phyloP scores from a whole-genome alignment of 805 yeast genomes.

The Schizosaccharomyces lindneri region DNA sequence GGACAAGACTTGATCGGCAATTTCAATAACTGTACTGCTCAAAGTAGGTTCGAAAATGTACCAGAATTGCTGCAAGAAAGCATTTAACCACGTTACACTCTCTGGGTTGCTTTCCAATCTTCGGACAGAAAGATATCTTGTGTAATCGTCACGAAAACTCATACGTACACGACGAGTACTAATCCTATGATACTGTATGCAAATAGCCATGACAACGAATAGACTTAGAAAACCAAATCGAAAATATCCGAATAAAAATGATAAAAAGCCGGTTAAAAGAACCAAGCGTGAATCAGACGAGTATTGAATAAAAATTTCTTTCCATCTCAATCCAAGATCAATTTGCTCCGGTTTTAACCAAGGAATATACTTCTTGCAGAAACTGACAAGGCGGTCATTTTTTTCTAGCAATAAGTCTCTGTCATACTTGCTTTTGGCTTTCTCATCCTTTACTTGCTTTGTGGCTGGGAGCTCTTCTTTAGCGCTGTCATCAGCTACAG shows the following conservation, averaged over 20 bases:
- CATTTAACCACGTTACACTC: constrained; percentile 86
- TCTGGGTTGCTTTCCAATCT: constrained; percentile 74
- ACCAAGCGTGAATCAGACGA: constrained; percentile 65
- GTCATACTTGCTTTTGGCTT: neutral
- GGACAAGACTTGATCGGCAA: constrained; percentile 63
- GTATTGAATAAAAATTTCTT: constrained; percentile 73
- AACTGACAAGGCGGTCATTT: neutral
- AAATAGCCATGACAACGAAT: constrained; percentile 39
- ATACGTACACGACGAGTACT: constrained; percentile 61
- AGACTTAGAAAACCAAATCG: constrained; percentile 59
- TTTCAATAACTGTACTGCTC: constrained; percentile 62
- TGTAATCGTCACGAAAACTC: constrained; percentile 49
- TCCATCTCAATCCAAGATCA: constrained; percentile 54
- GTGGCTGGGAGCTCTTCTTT: neutral
- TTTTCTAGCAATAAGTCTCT: neutral
- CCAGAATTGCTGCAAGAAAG: constrained; percentile 81
- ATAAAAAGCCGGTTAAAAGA: constrained; percentile 38
- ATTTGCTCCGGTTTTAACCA: constrained; percentile 10
- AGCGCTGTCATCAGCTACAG: neutral
- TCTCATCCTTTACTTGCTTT: neutral
- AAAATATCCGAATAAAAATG: constrained; percentile 60
- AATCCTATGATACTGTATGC: constrained; percentile 53
- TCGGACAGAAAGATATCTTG: constrained; percentile 60
- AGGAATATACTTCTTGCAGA: neutral
- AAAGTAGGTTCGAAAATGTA: constrained; percentile 67